Evolutionary conservation across 495 filamentous ascomycete species (phyloP).

Genomic region (Umbilicaria muhlenbergii): DNA sequence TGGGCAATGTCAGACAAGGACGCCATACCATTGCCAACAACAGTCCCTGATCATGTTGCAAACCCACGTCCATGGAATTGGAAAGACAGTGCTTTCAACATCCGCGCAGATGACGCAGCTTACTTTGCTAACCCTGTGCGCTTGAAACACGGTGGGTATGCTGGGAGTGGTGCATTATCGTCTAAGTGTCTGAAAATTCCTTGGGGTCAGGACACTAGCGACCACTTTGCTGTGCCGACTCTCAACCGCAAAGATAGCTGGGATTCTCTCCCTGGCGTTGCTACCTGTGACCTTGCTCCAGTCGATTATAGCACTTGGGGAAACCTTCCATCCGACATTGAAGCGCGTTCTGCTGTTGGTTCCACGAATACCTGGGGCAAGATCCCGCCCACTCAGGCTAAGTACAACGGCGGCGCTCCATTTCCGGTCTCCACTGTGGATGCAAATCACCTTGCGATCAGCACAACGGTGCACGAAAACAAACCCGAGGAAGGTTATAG

Average conservation of each 20-base stretch:
- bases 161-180: not conserved
- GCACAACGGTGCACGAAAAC: too few relatives aligned
- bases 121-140: not conserved
- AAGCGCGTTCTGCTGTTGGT: too few relatives aligned
- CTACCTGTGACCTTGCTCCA: not conserved
- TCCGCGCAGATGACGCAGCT: not conserved
- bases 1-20: slow-evolving; percentile 15
- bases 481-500: too few relatives aligned
- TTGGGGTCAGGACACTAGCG: not conserved
- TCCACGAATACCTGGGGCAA: too few relatives aligned
- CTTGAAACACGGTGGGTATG: not conserved
- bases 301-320: too few relatives aligned
- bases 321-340: too few relatives aligned
- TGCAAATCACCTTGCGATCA: too few relatives aligned
- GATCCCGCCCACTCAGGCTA: too few relatives aligned
- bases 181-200: not conserved
- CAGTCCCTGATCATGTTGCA: slow-evolving; percentile 10
- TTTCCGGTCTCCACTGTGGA: too few relatives aligned
- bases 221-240: not conserved
- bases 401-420: too few relatives aligned
- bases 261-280: not conserved
- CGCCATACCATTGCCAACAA: slow-evolving; percentile 10
- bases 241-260: not conserved
- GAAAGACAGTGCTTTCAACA: slow-evolving; percentile 14
- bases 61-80: slow-evolving; percentile 15